Conservation (phyloP, 2,329 filamentous ascomycete species). For the Penicillium janthinellum region DNA sequence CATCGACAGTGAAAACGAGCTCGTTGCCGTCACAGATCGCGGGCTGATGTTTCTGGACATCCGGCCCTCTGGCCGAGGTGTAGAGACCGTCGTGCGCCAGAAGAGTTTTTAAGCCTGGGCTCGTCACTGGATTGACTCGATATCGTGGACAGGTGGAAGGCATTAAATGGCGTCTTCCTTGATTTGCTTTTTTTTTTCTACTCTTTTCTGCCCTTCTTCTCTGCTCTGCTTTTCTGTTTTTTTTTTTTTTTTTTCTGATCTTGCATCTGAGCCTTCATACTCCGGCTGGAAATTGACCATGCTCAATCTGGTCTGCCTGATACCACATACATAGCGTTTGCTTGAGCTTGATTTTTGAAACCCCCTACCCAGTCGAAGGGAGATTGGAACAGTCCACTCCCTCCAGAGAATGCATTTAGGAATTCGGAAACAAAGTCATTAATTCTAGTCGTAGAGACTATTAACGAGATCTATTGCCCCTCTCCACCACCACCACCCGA, state of each 20-base stretch:
- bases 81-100: background rate
- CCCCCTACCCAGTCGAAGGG: background rate
- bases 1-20: slow-evolving; percentile 38
- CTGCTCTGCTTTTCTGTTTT: background rate
- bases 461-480: slow-evolving; percentile 18
- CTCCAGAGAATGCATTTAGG: background rate
- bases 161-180: background rate
- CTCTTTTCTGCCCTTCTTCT: background rate
- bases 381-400: background rate
- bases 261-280: background rate
- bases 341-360: background rate
- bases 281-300: background rate
- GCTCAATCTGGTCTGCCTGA: background rate
- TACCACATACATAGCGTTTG: background rate
- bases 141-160: background rate
- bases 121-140: background rate
- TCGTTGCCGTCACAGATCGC: slow-evolving; percentile 46
- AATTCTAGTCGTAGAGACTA: background rate
- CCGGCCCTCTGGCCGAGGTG: slow-evolving; percentile 30
- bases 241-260: background rate
- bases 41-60: slow-evolving; percentile 45
- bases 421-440: background rate
- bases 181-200: background rate
- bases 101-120: background rate
- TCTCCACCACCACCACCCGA: slow-evolving; percentile 40